Conservation (phyloP, 208 protist genomes). For the Trypanosomatidae sp. region DNA sequence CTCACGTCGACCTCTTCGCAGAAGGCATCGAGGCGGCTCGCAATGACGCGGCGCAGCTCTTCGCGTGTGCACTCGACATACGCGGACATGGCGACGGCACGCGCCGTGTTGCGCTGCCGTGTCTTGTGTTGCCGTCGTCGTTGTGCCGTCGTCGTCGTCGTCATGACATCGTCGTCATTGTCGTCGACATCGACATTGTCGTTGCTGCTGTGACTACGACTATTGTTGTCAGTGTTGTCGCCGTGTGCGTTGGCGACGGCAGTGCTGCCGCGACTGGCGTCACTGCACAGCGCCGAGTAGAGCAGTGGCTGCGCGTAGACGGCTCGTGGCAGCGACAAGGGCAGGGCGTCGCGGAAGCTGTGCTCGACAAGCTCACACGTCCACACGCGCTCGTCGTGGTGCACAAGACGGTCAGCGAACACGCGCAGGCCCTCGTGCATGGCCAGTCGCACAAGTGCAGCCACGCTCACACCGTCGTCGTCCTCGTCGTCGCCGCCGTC, state of each 20-base stretch:
- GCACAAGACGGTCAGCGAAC: conserved; percentile 93
- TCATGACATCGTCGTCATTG: too few relatives aligned
- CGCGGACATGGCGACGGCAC: too few relatives aligned
- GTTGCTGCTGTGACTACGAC: too few relatives aligned
- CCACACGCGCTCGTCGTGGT: conserved; percentile 90
- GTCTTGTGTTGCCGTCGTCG: too few relatives aligned
- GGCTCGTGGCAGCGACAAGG: conserved; percentile 10
- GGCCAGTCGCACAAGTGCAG: conserved; percentile 88
- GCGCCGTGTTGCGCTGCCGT: too few relatives aligned
- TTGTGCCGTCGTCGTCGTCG: too few relatives aligned
- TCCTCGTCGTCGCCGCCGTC: conserved; percentile 16
- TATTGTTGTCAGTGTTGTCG: too few relatives aligned
- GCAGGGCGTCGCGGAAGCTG: conserved; percentile 77
- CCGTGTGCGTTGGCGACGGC: too few relatives aligned
- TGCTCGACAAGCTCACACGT: conserved; percentile 80
- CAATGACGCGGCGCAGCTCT: too few relatives aligned
- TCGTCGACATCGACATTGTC: too few relatives aligned
- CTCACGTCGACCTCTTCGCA: neutral
- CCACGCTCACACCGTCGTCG: conserved; percentile 8
- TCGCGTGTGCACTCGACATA: too few relatives aligned
- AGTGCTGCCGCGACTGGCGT: conserved; percentile 88
- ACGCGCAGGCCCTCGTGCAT: conserved; percentile 97
- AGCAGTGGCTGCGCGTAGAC: conserved; percentile 89
- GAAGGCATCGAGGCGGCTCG: neutral
- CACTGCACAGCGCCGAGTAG: conserved; percentile 92